phyloP scores from a whole-genome alignment of 306 rosid genomes.

The Argentina anserina region DNA sequence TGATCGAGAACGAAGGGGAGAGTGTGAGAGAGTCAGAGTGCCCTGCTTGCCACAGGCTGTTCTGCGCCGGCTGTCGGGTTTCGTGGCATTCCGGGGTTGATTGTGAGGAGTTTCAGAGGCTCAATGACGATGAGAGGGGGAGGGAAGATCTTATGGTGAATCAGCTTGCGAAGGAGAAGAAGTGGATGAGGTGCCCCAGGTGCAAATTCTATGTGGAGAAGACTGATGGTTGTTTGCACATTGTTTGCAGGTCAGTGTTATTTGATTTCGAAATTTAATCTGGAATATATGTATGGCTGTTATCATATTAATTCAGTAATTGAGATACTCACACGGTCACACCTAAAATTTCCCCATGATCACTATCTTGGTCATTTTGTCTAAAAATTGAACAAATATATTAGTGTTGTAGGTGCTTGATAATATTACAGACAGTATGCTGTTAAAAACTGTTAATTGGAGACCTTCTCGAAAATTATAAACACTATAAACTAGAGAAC shows the following conservation, averaged over 20 bases:
- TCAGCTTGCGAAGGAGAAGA: constrained; percentile 30
- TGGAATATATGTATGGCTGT: too few relatives aligned
- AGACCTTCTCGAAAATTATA: background rate
- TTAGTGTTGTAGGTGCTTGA: background rate
- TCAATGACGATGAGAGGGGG: constrained; percentile 34
- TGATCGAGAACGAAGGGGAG: constrained; percentile 16
- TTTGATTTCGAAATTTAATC: background rate
- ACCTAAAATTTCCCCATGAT: background rate
- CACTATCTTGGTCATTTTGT: background rate
- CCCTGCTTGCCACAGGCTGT: constrained; percentile 54
- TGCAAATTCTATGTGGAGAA: constrained; percentile 42
- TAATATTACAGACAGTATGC: background rate
- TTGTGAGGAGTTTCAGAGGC: constrained; percentile 39
- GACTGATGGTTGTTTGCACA: constrained; percentile 39
- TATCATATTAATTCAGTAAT: background rate
- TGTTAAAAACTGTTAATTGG: background rate
- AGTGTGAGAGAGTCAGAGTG: constrained; percentile 36
- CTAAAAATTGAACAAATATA: background rate
- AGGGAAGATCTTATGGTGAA: constrained; percentile 43
- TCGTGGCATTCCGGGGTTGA: constrained; percentile 50
- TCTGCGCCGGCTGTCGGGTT: constrained; percentile 48
- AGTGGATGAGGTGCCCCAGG: constrained; percentile 49
- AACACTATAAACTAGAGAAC: too few relatives aligned
- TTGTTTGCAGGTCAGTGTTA: constrained; percentile 51
- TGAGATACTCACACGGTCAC: background rate